Conservation (phyloP, 441 rosid species). For the Mallotus repandus region DNA sequence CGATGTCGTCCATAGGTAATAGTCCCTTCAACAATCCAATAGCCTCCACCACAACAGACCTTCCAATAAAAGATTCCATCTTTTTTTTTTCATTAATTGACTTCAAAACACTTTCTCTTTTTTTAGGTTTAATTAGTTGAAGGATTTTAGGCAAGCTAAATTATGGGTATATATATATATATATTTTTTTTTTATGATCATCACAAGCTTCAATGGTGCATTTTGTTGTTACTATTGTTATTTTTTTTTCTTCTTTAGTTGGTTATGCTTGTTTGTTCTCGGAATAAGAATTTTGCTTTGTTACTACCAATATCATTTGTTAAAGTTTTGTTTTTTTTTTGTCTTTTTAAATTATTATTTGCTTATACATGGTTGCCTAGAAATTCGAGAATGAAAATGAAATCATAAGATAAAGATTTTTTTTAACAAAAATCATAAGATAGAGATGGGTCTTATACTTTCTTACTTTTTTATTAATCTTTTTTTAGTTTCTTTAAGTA, state of each 20-base stretch:
- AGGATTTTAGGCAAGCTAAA: conserved; percentile 15
- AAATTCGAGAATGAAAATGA: conserved; percentile 18
- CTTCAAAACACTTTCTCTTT: background rate
- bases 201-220: conserved; percentile 29
- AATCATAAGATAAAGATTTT: no score
- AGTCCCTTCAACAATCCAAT: conserved; percentile 71
- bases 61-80: conserved; percentile 9
- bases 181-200: conserved; percentile 19
- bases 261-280: conserved; percentile 14
- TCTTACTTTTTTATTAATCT: no score
- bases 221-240: background rate
- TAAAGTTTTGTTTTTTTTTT: conserved; percentile 22
- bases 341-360: background rate
- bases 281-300: conserved; percentile 15
- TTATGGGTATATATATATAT: conserved; percentile 16
- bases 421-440: no score
- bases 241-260: background rate
- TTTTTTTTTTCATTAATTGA: background rate
- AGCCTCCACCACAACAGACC: no score
- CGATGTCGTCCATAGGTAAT: conserved; percentile 48
- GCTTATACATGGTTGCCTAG: conserved; percentile 28
- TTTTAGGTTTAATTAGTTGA: conserved; percentile 23
- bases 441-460: no score
- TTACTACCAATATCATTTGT: conserved; percentile 9
- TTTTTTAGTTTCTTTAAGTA: background rate